phyloP scores from a whole-genome alignment of 768 basidiomycete genomes.

The Mycena olivaceomarginata region DNA sequence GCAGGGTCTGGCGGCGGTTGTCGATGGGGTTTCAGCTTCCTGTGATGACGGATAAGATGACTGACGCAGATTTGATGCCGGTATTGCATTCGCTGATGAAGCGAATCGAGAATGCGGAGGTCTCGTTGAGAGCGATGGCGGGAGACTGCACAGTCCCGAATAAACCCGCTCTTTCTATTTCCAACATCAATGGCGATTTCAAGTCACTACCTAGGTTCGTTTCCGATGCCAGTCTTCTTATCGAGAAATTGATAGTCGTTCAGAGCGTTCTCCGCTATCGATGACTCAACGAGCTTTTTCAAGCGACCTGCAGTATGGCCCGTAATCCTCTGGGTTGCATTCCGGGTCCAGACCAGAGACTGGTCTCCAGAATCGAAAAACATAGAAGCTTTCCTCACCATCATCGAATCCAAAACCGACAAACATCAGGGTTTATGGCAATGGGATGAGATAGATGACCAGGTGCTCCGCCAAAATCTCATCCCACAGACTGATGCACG shows the following conservation, averaged over 20 bases:
- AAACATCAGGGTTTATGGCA: constrained; percentile 16
- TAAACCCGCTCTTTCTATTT: constrained; percentile 13
- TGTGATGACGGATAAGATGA: constrained; percentile 12
- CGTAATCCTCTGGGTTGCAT: constrained; percentile 34
- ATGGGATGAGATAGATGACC: constrained; percentile 33
- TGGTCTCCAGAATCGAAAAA: constrained; percentile 2
- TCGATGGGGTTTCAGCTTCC: constrained; percentile 15
- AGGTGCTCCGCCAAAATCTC: constrained; percentile 21
- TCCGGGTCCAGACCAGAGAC: constrained; percentile 20
- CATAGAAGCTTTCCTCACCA: constrained; percentile 17
- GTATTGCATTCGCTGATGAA: constrained; percentile 14
- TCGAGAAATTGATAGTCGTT: constrained; percentile 20
- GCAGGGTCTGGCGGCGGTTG: no score
- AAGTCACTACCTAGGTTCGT: constrained; percentile 22
- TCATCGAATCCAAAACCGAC: constrained; percentile 19
- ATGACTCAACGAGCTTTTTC: constrained; percentile 12
- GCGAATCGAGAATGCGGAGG: constrained; percentile 21
- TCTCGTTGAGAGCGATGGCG: constrained; percentile 13
- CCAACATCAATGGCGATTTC: constrained; percentile 11
- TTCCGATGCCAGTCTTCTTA: constrained; percentile 13
- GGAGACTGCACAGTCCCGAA: constrained; percentile 19
- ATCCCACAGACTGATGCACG: background rate
- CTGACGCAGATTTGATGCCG: constrained; percentile 19
- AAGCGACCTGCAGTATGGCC: constrained; percentile 30
- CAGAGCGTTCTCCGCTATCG: constrained; percentile 22